Evolutionary conservation across 768 basidiomycete genomes (phyloP), one percentile per base, ranked within the genome.

Genomic region (Xerocomus potaroensis): DNA sequence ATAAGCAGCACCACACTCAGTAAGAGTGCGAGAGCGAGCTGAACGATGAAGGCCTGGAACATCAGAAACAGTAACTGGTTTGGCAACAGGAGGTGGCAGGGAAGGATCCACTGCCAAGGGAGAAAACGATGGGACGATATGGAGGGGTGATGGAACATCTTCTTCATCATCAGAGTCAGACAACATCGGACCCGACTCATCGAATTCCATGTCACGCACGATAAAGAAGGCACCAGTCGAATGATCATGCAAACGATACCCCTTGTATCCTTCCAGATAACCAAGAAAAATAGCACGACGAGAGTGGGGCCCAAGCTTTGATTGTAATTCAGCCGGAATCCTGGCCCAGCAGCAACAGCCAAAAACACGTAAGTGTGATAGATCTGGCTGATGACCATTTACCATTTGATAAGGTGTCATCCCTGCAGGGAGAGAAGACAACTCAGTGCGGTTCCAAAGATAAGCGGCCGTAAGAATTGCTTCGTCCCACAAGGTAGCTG

Each of bases 251-350:
- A 56, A 18, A 3, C 40, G 29, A 19, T 47, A 56, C 1, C 48
- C 51, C 16, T 56, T 53, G 0, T 21, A 29, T 2, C 54, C 51
- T 15, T 22, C n/a, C 0, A 37, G 38, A 5, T 47, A 59, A 0
- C 47, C 47, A 5, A 46, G 34, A 1, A 54, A 22, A 0, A 47
- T 11, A 0, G 39, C 50, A 1, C 47, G 14, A 8, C 27, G 3
- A 1, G 56, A 57, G 5, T 50, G 47, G 57, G 24, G 5, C 45
- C 10, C 6, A 27, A 27, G 26, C 26, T 27, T n/a, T n/a, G 24
- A 4, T 43, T 27, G 26, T 6, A 27, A 10, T 10, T 27, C 26
- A 27, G 26, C 5, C 6, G 26, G 26, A 27, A 27, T 27, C 6
- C 26, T 6, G 5, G 26, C 26, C 26, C 26, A 27, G 26, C 26